Evolutionary conservation across 352 stramenopile genomes (phyloP), one percentile per base, ranked within the genome.

Genomic region (Pythium pectinolyticum): DNA sequence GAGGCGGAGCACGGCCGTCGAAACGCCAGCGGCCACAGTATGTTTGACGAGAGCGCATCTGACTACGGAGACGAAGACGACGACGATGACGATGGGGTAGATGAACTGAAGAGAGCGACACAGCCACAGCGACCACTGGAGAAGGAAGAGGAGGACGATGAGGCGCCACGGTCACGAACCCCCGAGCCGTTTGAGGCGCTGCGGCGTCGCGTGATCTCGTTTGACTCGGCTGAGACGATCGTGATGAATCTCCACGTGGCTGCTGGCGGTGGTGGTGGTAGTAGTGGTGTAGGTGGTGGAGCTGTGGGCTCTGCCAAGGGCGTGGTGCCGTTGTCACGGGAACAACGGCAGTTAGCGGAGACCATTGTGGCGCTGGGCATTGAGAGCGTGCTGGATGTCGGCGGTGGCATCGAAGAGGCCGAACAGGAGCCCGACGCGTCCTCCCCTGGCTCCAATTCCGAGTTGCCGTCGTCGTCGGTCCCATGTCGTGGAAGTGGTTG

Each of bases 201-300:
- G 20, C 76, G 81, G 31, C 76, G 80, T 1, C 78, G 81, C 9
- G 73, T 92, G 10, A 90, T 92, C 63, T 90, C 81, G 3, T 89
- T 90, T 57, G 81, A 90, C 64, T 90, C 81, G 20, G 84, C 81
- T 5, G 80, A 89, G 48, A 87, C 75, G 12, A 89, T 92, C 55
- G 80, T 90, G n/a, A n/a, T n/a, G 9, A 88, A 80, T 50, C 82
- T 85, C 66, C 72, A 77, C 27, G 71, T 69, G 6, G 62, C 67
- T 32, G 79, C 71, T 19, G 35, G 55, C n/a, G n/a, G n/a, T n/a
- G n/a, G n/a, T n/a, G n/a, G n/a, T n/a, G n/a, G n/a, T n/a, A n/a
- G n/a, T n/a, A n/a, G n/a, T n/a, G n/a, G n/a, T n/a, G n/a, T n/a
- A n/a, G n/a, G n/a, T n/a, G n/a, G n/a, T n/a, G n/a, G n/a, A n/a